phyloP scores from a whole-genome alignment of 108 stramenopile species.

The Conticribra weissflogii region DNA sequence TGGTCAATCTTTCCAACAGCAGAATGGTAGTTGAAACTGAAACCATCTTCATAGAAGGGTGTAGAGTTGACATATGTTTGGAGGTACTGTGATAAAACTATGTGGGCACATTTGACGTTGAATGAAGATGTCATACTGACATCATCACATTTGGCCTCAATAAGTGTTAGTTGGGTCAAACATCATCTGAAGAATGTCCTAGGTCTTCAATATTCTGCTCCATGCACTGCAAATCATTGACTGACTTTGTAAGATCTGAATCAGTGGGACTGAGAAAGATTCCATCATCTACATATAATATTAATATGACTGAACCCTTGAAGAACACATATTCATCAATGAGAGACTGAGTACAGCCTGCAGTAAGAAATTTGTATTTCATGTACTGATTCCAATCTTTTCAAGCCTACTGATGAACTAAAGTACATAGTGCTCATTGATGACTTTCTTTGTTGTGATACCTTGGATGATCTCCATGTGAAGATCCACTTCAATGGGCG shows the following conservation, averaged over 20 bases:
- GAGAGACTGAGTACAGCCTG: conserved; percentile 52
- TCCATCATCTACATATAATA: conserved; percentile 47
- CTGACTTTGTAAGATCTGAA: too few species aligned
- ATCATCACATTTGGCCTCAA: neutral
- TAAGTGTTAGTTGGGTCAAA: conserved; percentile 16
- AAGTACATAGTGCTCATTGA: conserved; percentile 7
- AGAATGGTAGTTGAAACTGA: conserved; percentile 25
- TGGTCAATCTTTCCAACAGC: conserved; percentile 35
- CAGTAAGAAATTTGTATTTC: conserved; percentile 2
- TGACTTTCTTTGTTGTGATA: neutral
- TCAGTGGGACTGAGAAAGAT: too few species aligned
- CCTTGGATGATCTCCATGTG: conserved; percentile 31
- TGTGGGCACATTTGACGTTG: neutral
- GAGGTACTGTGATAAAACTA: neutral
- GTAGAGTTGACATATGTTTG: neutral
- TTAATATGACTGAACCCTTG: conserved; percentile 29
- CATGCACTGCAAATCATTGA: neutral
- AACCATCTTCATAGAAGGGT: neutral
- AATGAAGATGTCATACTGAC: neutral
- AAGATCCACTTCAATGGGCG: conserved; percentile 21
- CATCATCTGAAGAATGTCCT: conserved; percentile 9
- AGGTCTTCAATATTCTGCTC: conserved; percentile 21
- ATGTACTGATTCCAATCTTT: conserved; percentile 49
- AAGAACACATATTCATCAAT: too few species aligned
- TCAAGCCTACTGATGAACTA: conserved; percentile 30